Conservation (phyloP, 345 rosid species). For the Eucalyptus guilfoylei region DNA sequence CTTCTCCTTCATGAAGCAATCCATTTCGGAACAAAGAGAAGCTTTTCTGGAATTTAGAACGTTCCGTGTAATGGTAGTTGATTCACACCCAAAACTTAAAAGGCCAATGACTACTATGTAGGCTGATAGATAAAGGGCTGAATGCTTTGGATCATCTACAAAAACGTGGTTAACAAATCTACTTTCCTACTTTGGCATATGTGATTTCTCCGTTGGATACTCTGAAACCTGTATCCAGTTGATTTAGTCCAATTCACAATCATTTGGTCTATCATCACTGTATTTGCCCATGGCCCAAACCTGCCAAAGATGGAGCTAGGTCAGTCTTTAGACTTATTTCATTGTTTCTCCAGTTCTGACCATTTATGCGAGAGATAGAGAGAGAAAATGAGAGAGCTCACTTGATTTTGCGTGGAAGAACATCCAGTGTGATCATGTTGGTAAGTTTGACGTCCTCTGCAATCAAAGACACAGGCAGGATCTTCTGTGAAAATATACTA, state of each 20-base stretch:
- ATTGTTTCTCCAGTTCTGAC: neutral
- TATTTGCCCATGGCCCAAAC: neutral
- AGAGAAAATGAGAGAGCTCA: neutral
- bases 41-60: conserved; percentile 61
- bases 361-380: neutral
- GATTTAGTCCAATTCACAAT: neutral
- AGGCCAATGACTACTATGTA: conserved; percentile 66
- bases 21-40: conserved; percentile 52
- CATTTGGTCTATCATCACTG: neutral
- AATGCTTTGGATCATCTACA: neutral
- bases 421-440: neutral
- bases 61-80: conserved; percentile 74
- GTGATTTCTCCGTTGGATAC: neutral
- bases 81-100: conserved; percentile 77
- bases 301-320: neutral
- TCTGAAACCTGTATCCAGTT: neutral
- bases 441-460: neutral
- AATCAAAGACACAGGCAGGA: neutral
- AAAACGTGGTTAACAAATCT: neutral
- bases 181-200: neutral
- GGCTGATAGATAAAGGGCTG: conserved; percentile 29
- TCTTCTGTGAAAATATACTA: neutral
- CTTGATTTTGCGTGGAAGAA: neutral
- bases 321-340: neutral
- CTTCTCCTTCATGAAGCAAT: conserved; percentile 67